Base-by-base conservation (phyloP, 2,329 filamentous ascomycete species). In the Pestalotiopsis sp. region DNA sequence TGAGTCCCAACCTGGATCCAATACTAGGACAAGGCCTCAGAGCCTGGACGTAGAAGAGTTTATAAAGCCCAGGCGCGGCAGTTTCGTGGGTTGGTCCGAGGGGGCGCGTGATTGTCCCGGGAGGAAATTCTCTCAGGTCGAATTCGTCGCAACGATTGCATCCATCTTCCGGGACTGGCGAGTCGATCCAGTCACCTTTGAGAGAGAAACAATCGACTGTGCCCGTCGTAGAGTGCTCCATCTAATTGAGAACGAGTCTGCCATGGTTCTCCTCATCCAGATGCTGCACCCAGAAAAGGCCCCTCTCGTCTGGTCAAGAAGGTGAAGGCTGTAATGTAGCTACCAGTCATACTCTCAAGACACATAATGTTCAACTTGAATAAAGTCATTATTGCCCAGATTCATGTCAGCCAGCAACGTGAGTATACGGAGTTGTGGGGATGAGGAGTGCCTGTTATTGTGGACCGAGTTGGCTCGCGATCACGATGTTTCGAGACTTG, bases 61-160 rank as follows among this genome's bases (percentile, higher is more conserved):
- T 17, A n/a, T 58, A 62, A 55, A 69, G 5, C 69, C 74, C 0
- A 45, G 25, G 0, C 70, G 69, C 7, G 73, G 74, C 1, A 70
- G 68, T 0, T 77, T 75, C 57, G 25, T 74, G 1, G 70, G 69
- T 2, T 80, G 78, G 77, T 76, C 77, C 0, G 77, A 78, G 2
- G 77, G 78, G 13, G 52, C 69, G 23, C 75, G 74, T 7, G 73
- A 75, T 64, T 79, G 78, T 23, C 74, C 76, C 0, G 79, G 76
- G 0, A 71, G 65, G 23, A 79, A 78, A 64, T 79, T 80, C 68
- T 75, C 77, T 2, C 74, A 79, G 60, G 76, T 80, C 64, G 77
- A 79, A 70, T 75, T 76, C 45, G 78, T 77, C 4, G 76, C 76
- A 2, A 74, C 72, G 3, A 67, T 79, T 39, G 76, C 77, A 1